Evolutionary conservation across 495 filamentous ascomycete species (phyloP).

Genomic region (Barbatosphaeria neglecta): DNA sequence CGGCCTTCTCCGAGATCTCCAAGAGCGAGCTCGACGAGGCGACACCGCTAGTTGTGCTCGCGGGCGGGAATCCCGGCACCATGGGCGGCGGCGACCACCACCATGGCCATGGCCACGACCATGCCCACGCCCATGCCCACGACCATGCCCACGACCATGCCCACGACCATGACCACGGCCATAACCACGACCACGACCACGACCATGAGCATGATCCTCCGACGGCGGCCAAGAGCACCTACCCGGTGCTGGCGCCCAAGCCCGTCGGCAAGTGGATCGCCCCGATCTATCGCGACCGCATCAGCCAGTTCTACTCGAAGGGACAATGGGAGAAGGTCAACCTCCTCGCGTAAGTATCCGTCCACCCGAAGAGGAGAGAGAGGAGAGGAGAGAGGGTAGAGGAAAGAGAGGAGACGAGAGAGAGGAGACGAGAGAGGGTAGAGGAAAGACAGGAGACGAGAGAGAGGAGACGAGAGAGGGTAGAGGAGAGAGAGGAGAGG

Average conservation of each 20-base stretch:
- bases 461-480: no score
- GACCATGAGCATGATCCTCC: no score
- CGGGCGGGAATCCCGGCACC: slow-evolving; percentile 1
- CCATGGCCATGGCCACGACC: no score
- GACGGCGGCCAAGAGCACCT: slow-evolving; percentile 21
- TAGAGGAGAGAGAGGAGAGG: no score
- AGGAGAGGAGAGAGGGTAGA: not conserved
- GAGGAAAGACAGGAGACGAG: no score
- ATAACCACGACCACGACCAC: no score
- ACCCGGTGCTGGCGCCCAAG: slow-evolving; percentile 33
- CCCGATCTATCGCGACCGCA: slow-evolving; percentile 75
- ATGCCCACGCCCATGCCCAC: no score
- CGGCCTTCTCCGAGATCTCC: not conserved
- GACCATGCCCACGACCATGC: no score
- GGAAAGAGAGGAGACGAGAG: no score
- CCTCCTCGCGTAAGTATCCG: slow-evolving; percentile 46
- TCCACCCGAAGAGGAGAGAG: not conserved
- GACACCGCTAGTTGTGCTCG: not conserved
- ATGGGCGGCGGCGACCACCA: slow-evolving; percentile 23
- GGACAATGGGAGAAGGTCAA: slow-evolving; percentile 78
- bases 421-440: no score
- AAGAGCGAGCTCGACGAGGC: not conserved
- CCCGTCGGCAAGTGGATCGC: slow-evolving; percentile 73
- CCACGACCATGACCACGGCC: no score
- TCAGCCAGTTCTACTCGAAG: slow-evolving; percentile 62